phyloP scores from a whole-genome alignment of 2,329 filamentous ascomycete species.

The Clonostachys rhizophaga region DNA sequence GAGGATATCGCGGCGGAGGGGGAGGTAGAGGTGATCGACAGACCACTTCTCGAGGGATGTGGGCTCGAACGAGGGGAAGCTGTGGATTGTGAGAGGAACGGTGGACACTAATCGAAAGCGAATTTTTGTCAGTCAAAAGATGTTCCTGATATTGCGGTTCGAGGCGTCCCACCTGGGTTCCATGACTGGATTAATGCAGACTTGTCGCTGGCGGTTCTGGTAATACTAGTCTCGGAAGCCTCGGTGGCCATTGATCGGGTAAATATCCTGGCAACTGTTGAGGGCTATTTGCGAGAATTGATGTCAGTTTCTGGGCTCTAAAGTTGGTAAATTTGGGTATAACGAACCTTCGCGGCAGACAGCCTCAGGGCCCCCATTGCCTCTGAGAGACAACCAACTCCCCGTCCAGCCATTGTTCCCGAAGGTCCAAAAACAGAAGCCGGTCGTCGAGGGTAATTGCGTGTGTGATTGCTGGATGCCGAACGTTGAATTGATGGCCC shows the following conservation, averaged over 20 bases:
- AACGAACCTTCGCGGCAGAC: constrained; percentile 16
- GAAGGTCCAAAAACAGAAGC: neutral
- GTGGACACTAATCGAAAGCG: constrained; percentile 40
- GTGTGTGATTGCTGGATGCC: too few relatives aligned
- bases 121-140: neutral
- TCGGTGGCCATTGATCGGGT: constrained; percentile 54
- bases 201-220: constrained; percentile 20
- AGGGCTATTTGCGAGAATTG: constrained; percentile 18
- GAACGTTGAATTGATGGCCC: too few relatives aligned
- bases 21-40: constrained; percentile 77
- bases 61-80: constrained; percentile 86
- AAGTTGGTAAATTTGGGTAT: too few relatives aligned
- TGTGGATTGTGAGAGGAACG: constrained; percentile 81
- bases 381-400: constrained; percentile 45
- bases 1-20: constrained; percentile 84
- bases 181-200: constrained; percentile 32
- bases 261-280: constrained; percentile 30
- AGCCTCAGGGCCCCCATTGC: constrained; percentile 45
- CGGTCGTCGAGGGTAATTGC: neutral
- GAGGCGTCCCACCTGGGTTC: constrained; percentile 34
- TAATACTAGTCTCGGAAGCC: constrained; percentile 25
- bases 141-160: neutral
- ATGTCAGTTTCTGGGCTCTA: too few relatives aligned
- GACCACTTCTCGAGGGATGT: constrained; percentile 73
- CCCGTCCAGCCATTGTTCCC: constrained; percentile 37